These are phyloP conservation scores for Colletotrichum ledebouriae DNA, from an alignment of 2,329 filamentous ascomycete species.

Conservation along the genomic window DNA sequence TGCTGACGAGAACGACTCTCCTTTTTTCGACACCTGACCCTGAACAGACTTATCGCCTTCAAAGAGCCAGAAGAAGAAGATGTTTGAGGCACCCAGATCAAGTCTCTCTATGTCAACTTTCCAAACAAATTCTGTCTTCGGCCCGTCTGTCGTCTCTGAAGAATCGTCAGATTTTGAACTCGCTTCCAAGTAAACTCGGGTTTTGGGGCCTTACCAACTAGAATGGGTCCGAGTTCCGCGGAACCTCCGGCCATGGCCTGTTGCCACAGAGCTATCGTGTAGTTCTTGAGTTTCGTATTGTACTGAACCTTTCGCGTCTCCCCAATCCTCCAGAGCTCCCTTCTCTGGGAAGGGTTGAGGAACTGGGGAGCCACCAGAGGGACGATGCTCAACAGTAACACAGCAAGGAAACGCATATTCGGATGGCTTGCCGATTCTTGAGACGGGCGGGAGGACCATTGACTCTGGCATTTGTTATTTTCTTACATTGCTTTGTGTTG, in stretches of 20 bases:
- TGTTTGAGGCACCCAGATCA: slow-evolving; percentile 38
- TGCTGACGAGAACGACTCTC: slow-evolving; percentile 7
- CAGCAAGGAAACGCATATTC: slow-evolving; percentile 4
- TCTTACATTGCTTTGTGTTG: not conserved
- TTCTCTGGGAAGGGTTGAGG: slow-evolving; percentile 5
- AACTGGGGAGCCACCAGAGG: slow-evolving; percentile 18
- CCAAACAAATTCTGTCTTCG: slow-evolving; percentile 41
- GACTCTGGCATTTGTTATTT: slow-evolving; percentile 3
- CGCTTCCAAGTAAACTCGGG: not conserved
- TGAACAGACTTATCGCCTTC: slow-evolving; percentile 38
- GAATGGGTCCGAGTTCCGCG: slow-evolving; percentile 40
- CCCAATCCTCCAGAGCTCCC: slow-evolving; percentile 18
- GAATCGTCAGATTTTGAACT: not conserved
- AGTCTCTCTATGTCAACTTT: slow-evolving; percentile 39
- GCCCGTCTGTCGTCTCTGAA: slow-evolving; percentile 35
- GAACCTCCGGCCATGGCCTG: slow-evolving; percentile 29
- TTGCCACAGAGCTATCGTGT: slow-evolving; percentile 48
- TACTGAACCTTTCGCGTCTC: slow-evolving; percentile 44
- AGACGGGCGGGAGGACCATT: not conserved
- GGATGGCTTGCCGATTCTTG: not conserved
- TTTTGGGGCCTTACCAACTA: slow-evolving; percentile 31
- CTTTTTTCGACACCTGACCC: slow-evolving; percentile 15
- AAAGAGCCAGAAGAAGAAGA: slow-evolving; percentile 46
- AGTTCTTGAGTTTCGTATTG: slow-evolving; percentile 44
- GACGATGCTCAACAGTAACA: slow-evolving; percentile 6